Base-by-base conservation (phyloP, 2,329 filamentous ascomycete genomes). In the Pseudodiploospora longispora region DNA sequence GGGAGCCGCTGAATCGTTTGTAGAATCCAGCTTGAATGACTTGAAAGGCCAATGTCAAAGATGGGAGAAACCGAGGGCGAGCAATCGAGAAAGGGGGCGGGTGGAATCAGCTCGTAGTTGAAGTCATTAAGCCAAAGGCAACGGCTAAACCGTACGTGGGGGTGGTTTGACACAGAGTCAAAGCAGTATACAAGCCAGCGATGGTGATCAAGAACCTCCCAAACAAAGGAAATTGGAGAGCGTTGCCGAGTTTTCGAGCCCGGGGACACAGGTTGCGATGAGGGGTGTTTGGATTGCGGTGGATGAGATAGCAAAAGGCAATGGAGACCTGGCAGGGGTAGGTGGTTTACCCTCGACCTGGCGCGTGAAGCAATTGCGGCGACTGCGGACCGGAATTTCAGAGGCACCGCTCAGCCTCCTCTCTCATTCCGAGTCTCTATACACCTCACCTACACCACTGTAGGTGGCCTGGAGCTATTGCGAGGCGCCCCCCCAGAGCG, bases 1-100 rank as follows among this genome's bases (percentile, higher is more conserved):
- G 48, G 50, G 42, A 37, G 52, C 55, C 46, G 56, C 53, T 41
- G 44, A 47, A 46, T 56, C 54, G 43, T 63, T 70, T 48, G 71
- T 71, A 50, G 69, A 70, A 72, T 80, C 75, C 74, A 78, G 70
- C 50, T 60, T 71, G 66, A 52, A 53, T 44, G 48, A 49, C 42
- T 38, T 38, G 38, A 47, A 45, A 31, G 31, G 44, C 36, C 38
- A 29, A n/a, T 41, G 36, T 41, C 8, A 38, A 27, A 28, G 42
- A 43, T 40, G 47, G 42, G 33, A 46, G 51, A 48, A 50, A 51
- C 47, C 38, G 53, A 47, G 42, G 47, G 50, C 42, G 38, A 27
- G 27, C 28, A 47, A 40, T 30, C 40, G 42, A 44, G 44, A 48
- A 46, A 46, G 41, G 44, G 51, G 46, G 44, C 10, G 4, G 27